A percentile compares a stretch with the other conserved stretches of the same genome.
phyloP scores from a whole-genome alignment of 192 early-diverging fungal genomes.

The Entophlyctis helioformis region DNA sequence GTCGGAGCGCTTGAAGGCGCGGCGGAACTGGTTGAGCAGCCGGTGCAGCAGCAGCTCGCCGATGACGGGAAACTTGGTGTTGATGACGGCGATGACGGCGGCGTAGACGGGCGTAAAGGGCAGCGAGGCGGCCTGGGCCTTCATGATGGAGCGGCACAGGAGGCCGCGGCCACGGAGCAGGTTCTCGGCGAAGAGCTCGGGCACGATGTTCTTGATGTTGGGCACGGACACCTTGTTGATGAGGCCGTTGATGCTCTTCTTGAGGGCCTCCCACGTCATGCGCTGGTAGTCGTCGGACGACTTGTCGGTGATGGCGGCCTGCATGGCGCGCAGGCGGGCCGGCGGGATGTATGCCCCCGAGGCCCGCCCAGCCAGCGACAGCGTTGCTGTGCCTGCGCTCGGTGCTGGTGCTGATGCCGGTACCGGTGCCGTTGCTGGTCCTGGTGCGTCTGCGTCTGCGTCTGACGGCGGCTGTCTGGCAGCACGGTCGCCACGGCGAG shows the following conservation, averaged over 20 bases:
- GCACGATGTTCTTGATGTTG: constrained; percentile 83
- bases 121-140: constrained; percentile 71
- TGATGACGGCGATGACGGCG: constrained; percentile 72
- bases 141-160: constrained; percentile 73
- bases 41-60: constrained; percentile 79
- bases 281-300: constrained; percentile 64
- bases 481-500: too few species aligned
- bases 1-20: constrained; percentile 84
- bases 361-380: constrained; percentile 29
- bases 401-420: too few species aligned
- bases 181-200: constrained; percentile 84
- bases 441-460: too few species aligned
- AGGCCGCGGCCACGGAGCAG: constrained; percentile 87
- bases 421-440: too few species aligned
- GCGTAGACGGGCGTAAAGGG: constrained; percentile 91
- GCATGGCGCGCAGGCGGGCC: constrained; percentile 63
- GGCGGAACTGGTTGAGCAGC: constrained; percentile 77
- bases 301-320: constrained; percentile 52
- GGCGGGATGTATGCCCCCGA: constrained; percentile 83
- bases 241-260: constrained; percentile 87
- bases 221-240: constrained; percentile 90
- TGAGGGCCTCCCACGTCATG: constrained; percentile 85
- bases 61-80: constrained; percentile 86
- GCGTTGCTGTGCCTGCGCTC: too few species aligned
- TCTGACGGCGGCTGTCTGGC: too few species aligned